phyloP scores from a whole-genome alignment of 2,329 filamentous ascomycete species.

The Claviceps monticola region DNA sequence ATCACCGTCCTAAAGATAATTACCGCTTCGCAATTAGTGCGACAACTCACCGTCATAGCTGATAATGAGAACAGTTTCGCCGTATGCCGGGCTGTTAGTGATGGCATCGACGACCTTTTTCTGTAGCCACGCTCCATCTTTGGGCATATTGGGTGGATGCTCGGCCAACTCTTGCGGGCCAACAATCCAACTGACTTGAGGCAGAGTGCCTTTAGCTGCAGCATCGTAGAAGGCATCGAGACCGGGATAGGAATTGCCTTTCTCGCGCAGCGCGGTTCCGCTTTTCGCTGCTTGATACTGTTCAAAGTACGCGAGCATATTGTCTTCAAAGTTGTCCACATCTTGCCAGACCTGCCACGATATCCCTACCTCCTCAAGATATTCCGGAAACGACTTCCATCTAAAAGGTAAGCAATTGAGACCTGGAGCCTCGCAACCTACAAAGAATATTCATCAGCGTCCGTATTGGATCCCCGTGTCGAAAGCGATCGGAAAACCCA shows the following conservation, averaged over 20 bases:
- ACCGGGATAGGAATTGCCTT: constrained; percentile 27
- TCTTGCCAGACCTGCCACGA: constrained; percentile 38
- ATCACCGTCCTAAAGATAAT: too few species aligned
- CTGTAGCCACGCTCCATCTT: constrained; percentile 41
- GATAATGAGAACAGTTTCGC: constrained; percentile 34
- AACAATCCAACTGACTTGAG: constrained; percentile 36
- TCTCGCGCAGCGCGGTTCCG: constrained; percentile 6
- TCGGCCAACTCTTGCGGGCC: constrained; percentile 32
- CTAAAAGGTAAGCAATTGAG: constrained; percentile 37
- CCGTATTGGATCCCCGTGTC: too few species aligned
- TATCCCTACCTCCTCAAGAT: constrained; percentile 31
- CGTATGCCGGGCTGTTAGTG: constrained; percentile 31
- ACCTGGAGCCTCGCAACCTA: constrained; percentile 24
- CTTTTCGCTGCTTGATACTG: constrained; percentile 9
- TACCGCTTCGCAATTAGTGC: background rate
- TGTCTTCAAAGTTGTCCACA: constrained; percentile 37
- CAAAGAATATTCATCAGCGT: background rate
- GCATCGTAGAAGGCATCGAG: constrained; percentile 34
- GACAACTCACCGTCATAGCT: constrained; percentile 31
- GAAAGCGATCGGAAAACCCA: background rate
- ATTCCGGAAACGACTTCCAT: constrained; percentile 36
- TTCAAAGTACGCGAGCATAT: constrained; percentile 30
- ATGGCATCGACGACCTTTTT: constrained; percentile 37
- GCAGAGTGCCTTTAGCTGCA: constrained; percentile 34
- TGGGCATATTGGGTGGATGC: constrained; percentile 35